Percentiles rank a stretch among this genome's conserved stretches.
Evolutionary conservation across 2,329 filamentous ascomycete species (phyloP).

Genomic region (Grosmannia huntii): DNA sequence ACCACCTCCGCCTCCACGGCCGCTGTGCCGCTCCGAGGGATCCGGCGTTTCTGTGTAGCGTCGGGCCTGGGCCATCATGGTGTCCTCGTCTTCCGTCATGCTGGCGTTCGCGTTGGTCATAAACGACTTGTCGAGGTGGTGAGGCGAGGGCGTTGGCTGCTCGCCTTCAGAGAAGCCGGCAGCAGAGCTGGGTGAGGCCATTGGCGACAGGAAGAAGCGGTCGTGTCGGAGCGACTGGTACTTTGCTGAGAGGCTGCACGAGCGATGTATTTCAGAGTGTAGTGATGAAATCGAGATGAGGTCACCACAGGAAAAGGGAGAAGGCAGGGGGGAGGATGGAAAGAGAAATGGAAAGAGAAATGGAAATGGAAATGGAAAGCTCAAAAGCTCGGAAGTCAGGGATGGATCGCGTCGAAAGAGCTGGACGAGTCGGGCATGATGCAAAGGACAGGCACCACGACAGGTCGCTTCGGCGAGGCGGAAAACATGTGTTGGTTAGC

Average conservation of each 20-base stretch:
- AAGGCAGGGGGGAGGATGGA: not conserved
- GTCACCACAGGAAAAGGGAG: not conserved
- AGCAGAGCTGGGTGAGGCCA: slow-evolving; percentile 26
- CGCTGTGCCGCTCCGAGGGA: slow-evolving; percentile 16
- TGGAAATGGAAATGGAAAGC: not conserved
- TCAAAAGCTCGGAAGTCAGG: not conserved
- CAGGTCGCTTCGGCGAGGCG: not conserved
- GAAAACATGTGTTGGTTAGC: too few relatives aligned
- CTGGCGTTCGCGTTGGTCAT: slow-evolving; percentile 31
- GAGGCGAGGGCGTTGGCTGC: slow-evolving; percentile 30
- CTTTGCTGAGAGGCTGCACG: too few relatives aligned
- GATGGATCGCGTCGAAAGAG: too few relatives aligned
- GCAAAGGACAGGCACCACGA: not conserved
- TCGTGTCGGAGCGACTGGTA: too few relatives aligned
- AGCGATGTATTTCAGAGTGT: too few relatives aligned
- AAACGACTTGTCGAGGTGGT: slow-evolving; percentile 31
- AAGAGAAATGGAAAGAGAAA: not conserved
- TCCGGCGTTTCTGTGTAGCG: slow-evolving; percentile 32
- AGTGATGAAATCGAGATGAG: not conserved
- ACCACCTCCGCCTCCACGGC: slow-evolving; percentile 10
- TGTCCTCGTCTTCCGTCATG: slow-evolving; percentile 35
- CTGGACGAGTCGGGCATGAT: not conserved
- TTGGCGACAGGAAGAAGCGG: not conserved
- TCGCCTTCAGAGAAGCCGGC: slow-evolving; percentile 33
- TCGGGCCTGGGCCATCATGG: slow-evolving; percentile 5